Evolutionary conservation across 345 rosid species (phyloP).

Genomic region (Passiflora organensis): DNA sequence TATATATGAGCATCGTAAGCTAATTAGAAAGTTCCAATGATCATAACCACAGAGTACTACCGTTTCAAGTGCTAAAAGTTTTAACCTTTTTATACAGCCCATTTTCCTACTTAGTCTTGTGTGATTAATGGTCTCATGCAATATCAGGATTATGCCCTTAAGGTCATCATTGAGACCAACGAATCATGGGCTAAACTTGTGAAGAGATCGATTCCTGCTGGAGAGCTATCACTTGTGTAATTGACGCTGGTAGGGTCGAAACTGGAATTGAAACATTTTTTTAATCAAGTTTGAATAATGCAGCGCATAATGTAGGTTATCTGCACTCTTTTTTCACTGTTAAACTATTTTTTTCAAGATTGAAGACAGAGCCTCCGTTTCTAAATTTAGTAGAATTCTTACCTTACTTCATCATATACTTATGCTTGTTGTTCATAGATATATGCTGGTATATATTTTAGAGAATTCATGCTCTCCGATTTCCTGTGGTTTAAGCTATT

Average conservation of each 20-base stretch:
- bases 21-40: no score
- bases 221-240: constrained; percentile 55
- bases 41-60: neutral
- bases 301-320: neutral
- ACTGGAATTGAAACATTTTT: constrained; percentile 4
- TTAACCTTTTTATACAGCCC: no score
- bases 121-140: neutral
- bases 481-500: no score
- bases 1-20: no score
- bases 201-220: constrained; percentile 58
- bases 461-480: no score
- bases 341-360: neutral
- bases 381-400: no score
- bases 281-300: constrained; percentile 4
- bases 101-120: neutral
- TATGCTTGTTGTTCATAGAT: no score
- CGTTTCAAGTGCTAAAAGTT: neutral
- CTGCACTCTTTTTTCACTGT: neutral
- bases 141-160: constrained; percentile 71
- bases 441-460: no score
- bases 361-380: no score
- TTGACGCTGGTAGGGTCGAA: constrained; percentile 4
- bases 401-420: no score
- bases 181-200: constrained; percentile 85
- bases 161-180: constrained; percentile 72